Percentiles rank a stretch among this genome's conserved stretches.
Conservation (phyloP, 2,329 filamentous ascomycete genomes). For the Xylaria digitata region DNA sequence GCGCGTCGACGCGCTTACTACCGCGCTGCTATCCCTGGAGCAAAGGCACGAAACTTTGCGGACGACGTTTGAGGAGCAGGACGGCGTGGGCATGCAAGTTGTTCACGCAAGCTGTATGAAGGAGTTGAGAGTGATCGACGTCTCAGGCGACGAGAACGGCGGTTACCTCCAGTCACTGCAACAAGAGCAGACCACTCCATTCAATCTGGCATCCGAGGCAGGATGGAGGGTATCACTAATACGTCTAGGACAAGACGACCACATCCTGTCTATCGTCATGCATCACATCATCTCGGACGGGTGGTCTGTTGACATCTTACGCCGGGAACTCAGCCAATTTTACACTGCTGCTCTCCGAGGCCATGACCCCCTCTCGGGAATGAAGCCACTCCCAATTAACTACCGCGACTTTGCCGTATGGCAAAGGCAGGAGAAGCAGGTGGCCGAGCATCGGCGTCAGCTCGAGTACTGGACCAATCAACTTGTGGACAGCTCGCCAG, state of each 20-base stretch:
- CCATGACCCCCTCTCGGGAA: conserved; percentile 21
- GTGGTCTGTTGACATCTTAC: conserved; percentile 28
- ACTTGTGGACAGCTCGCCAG: conserved; percentile 25
- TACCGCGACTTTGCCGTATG: conserved; percentile 32
- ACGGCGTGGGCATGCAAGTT: conserved; percentile 27
- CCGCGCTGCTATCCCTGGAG: conserved; percentile 27
- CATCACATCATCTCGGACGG: conserved; percentile 34
- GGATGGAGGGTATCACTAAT: conserved; percentile 29
- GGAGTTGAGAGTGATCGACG: conserved; percentile 17
- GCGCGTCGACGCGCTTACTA: conserved; percentile 17
- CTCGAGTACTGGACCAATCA: conserved; percentile 28
- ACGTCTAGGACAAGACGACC: conserved; percentile 25
- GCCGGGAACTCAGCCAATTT: conserved; percentile 25
- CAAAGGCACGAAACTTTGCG: conserved; percentile 27
- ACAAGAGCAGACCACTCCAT: conserved; percentile 27
- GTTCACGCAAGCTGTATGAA: conserved; percentile 20
- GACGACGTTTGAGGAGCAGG: conserved; percentile 26
- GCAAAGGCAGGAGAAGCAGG: conserved; percentile 26
- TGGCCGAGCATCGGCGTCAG: conserved; percentile 23
- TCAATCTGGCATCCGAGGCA: conserved; percentile 27
- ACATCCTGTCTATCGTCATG: conserved; percentile 31
- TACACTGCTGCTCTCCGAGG: conserved; percentile 29
- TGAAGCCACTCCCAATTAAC: conserved; percentile 24
- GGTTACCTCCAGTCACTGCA: conserved; percentile 20
- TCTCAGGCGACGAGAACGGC: conserved; percentile 13